Evolutionary conservation across 169 alveolate genomes (phyloP).

Genomic region (Theileria parva): DNA sequence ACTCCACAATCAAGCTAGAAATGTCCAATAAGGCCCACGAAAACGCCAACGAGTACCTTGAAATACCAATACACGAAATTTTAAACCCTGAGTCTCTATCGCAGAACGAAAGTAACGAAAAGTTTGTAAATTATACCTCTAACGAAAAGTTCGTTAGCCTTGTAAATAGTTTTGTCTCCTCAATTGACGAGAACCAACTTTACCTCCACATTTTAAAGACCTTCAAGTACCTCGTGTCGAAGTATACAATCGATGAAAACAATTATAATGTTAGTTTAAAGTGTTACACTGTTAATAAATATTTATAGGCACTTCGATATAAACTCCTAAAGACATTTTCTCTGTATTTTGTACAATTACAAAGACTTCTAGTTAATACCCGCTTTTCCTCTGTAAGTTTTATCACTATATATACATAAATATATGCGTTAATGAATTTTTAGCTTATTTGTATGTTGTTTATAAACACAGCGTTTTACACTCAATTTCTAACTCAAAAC

Average conservation of each 20-base stretch:
- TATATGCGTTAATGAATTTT: not conserved
- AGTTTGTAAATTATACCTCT: not conserved
- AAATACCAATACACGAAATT: constrained; percentile 17
- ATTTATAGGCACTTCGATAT: constrained; percentile 27
- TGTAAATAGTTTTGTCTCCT: not conserved
- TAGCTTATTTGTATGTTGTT: constrained; percentile 42
- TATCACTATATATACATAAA: too few relatives aligned
- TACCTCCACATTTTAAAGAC: constrained; percentile 39
- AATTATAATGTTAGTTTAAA: constrained; percentile 22
- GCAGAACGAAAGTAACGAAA: not conserved
- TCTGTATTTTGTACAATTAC: constrained; percentile 39
- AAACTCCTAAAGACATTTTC: constrained; percentile 54
- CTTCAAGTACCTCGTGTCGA: constrained; percentile 30
- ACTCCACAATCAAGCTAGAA: constrained; percentile 42
- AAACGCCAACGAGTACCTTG: not conserved
- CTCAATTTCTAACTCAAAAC: constrained; percentile 52
- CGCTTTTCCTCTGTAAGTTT: constrained; percentile 52
- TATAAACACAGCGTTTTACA: constrained; percentile 31
- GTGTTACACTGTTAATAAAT: not conserved
- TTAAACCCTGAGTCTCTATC: not conserved
- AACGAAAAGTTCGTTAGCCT: constrained; percentile 4
- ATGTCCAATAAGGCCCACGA: constrained; percentile 7
- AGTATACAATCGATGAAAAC: constrained; percentile 49
- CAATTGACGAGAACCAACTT: constrained; percentile 19
- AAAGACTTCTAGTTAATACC: constrained; percentile 38